A percentile compares a stretch with the other conserved stretches of the same genome.
phyloP scores from a whole-genome alignment of 345 rosid species.

The Rubroshorea leprosula region DNA sequence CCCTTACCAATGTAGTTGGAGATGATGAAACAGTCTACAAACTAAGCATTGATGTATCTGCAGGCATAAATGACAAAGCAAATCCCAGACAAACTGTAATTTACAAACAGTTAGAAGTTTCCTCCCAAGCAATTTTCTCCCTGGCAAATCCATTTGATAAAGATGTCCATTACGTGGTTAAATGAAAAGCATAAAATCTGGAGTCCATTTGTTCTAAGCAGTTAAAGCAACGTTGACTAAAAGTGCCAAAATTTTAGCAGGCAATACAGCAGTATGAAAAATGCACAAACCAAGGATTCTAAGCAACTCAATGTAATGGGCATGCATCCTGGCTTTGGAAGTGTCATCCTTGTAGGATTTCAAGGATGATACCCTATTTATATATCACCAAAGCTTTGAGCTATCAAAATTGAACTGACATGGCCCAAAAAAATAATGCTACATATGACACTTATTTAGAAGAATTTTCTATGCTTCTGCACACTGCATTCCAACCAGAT shows the following conservation, averaged over 20 bases:
- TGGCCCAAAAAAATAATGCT: too few species aligned
- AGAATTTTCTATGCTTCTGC: not conserved
- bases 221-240: slow-evolving; percentile 1
- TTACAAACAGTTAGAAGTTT: slow-evolving; percentile 40
- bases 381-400: too few species aligned
- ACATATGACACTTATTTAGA: too few species aligned
- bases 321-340: too few species aligned
- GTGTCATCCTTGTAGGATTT: too few species aligned
- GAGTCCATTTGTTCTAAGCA: slow-evolving; percentile 49
- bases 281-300: too few species aligned
- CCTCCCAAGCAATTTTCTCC: slow-evolving; percentile 41
- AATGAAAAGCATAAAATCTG: slow-evolving; percentile 47
- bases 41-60: slow-evolving; percentile 26
- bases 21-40: slow-evolving; percentile 39
- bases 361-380: too few species aligned
- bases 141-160: slow-evolving; percentile 16
- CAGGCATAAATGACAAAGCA: slow-evolving; percentile 32
- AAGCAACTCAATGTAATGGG: too few species aligned
- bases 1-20: slow-evolving; percentile 61
- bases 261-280: too few species aligned
- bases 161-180: slow-evolving; percentile 54
- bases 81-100: slow-evolving; percentile 42
- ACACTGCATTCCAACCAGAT: not conserved
- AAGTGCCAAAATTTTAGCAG: not conserved
- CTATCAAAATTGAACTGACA: too few species aligned